phyloP scores from a whole-genome alignment of 257 asterid genomes.

The Henckelia pumila region DNA sequence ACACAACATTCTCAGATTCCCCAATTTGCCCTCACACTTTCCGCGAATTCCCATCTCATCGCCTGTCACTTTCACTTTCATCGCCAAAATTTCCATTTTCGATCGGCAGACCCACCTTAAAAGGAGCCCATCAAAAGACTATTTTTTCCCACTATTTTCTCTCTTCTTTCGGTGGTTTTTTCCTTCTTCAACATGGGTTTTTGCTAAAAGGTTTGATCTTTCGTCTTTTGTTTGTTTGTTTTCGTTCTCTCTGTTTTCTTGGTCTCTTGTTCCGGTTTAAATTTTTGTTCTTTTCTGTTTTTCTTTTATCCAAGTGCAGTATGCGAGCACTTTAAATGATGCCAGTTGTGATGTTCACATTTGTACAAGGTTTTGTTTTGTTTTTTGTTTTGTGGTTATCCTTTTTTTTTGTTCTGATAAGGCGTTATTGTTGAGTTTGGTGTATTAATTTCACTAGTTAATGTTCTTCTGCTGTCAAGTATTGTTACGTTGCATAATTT shows the following conservation, averaged over 20 bases:
- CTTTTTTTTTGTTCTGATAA: conserved; percentile 18
- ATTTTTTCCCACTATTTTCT: conserved; percentile 29
- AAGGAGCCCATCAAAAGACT: conserved; percentile 45
- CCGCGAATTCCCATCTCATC: conserved; percentile 12
- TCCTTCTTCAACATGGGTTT: conserved; percentile 32
- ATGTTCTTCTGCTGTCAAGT: conserved; percentile 21
- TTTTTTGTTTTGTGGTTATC: background rate
- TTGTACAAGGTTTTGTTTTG: background rate
- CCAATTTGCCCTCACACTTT: conserved; percentile 27
- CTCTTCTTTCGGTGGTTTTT: background rate
- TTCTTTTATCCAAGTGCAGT: conserved; percentile 5
- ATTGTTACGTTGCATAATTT: conserved; percentile 8
- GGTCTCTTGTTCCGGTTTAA: conserved; percentile 23
- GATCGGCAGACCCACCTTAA: conserved; percentile 29
- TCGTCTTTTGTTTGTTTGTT: conserved; percentile 16
- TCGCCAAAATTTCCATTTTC: conserved; percentile 24
- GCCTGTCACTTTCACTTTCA: conserved; percentile 20
- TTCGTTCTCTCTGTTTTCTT: conserved; percentile 11
- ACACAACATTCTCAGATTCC: background rate
- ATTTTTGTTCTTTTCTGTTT: background rate
- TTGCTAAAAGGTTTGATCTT: conserved; percentile 38
- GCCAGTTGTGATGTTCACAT: conserved; percentile 21
- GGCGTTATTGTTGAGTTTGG: conserved; percentile 9
- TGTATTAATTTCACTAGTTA: conserved; percentile 11
- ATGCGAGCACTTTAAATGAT: conserved; percentile 8